Evolutionary conservation across 139 green algal species (phyloP).

Genomic region (Monoraphidium neglectum): DNA sequence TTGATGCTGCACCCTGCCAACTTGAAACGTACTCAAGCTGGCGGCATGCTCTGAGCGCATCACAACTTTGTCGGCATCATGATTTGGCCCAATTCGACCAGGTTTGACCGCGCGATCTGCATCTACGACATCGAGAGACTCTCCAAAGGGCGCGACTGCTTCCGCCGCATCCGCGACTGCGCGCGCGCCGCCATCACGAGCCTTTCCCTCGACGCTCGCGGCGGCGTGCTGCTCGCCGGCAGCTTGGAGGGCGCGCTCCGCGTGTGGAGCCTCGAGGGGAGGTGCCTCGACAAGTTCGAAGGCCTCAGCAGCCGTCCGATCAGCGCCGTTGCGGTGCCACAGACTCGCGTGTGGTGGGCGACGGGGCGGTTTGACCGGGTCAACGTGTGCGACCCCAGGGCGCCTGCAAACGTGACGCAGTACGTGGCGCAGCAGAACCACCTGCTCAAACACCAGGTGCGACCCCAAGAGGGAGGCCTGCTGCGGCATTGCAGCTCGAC

Average conservation of each 20-base stretch:
- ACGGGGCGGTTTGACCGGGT: slow-evolving; percentile 51
- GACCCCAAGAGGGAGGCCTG: too few species aligned
- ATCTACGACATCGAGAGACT: slow-evolving; percentile 74
- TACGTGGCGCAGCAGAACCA: slow-evolving; percentile 47
- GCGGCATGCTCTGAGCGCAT: too few species aligned
- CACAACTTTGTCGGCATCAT: too few species aligned
- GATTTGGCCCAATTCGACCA: too few species aligned
- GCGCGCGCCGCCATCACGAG: slow-evolving; percentile 55
- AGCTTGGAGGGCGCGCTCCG: slow-evolving; percentile 46
- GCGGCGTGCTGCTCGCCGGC: slow-evolving; percentile 63
- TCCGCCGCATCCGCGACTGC: slow-evolving; percentile 59
- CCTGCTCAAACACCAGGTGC: slow-evolving; percentile 3
- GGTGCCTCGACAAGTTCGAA: slow-evolving; percentile 68
- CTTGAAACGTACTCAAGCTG: too few species aligned
- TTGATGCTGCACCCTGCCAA: too few species aligned
- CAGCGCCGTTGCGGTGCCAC: slow-evolving; percentile 51
- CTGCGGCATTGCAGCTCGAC: too few species aligned
- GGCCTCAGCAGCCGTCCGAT: slow-evolving; percentile 55
- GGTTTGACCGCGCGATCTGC: slow-evolving; percentile 67
- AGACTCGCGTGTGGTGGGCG: slow-evolving; percentile 65
- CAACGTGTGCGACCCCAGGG: slow-evolving; percentile 58
- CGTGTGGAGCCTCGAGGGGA: slow-evolving; percentile 72
- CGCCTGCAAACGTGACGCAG: slow-evolving; percentile 64
- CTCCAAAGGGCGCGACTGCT: slow-evolving; percentile 56
- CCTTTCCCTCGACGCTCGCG: slow-evolving; percentile 54